These are phyloP conservation scores for Rhizopogon roseolus DNA, from an alignment of 768 basidiomycete genomes.

Conservation along the genomic window DNA sequence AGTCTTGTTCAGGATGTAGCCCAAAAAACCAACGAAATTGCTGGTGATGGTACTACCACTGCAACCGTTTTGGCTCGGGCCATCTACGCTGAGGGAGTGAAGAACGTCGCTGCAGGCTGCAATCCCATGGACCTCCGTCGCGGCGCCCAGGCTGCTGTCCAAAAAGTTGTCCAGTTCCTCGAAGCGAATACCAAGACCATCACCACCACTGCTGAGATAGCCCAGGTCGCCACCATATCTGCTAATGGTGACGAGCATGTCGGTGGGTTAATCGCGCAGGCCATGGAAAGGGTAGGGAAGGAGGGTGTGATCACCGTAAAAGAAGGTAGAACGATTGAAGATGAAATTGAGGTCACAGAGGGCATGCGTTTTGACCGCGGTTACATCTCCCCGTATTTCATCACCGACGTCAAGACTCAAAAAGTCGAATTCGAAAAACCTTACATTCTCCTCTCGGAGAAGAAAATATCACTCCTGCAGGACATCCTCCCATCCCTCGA, in stretches of 20 bases:
- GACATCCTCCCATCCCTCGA: slow-evolving; percentile 94
- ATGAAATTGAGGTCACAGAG: slow-evolving; percentile 99
- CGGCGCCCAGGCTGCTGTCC: slow-evolving; percentile 95
- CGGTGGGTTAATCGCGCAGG: slow-evolving; percentile 92
- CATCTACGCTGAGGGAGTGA: slow-evolving; percentile 98
- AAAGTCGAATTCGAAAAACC: slow-evolving; percentile 98
- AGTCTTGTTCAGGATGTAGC: slow-evolving; percentile 96
- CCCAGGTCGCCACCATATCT: slow-evolving; percentile 97
- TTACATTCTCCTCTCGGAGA: slow-evolving; percentile 87
- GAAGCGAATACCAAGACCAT: slow-evolving; percentile 86
- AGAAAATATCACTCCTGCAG: slow-evolving; percentile 94
- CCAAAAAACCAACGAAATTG: slow-evolving; percentile 93
- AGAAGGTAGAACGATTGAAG: slow-evolving; percentile 96
- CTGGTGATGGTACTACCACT: slow-evolving; percentile 97
- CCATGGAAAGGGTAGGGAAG: slow-evolving; percentile 99
- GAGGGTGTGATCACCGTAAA: slow-evolving; percentile 99
- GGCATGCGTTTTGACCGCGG: slow-evolving; percentile 99
- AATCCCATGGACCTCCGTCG: slow-evolving; percentile 99
- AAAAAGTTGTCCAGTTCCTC: slow-evolving; percentile 90
- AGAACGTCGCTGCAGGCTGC: slow-evolving; percentile 98
- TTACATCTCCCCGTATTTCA: slow-evolving; percentile 96
- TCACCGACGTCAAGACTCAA: slow-evolving; percentile 96
- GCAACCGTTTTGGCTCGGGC: slow-evolving; percentile 96
- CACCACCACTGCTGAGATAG: slow-evolving; percentile 96
- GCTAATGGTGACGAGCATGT: slow-evolving; percentile 81